Evolutionary conservation across 768 basidiomycete genomes (phyloP).

Genomic region (Phanerochaete carnosa): DNA sequence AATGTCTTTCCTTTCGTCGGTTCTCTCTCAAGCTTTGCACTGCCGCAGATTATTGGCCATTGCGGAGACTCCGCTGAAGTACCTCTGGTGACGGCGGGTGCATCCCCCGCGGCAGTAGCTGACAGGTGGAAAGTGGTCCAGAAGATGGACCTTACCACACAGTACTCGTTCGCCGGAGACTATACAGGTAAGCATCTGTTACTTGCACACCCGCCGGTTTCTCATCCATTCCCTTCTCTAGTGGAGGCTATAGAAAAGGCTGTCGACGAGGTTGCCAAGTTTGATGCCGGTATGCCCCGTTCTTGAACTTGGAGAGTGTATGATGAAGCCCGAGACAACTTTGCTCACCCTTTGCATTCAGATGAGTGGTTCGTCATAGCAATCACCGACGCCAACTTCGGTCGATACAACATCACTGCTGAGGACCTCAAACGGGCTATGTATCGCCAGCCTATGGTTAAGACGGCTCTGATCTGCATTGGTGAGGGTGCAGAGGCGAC

Average conservation of each 20-base stretch:
- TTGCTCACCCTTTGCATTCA: constrained; percentile 14
- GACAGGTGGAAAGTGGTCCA: constrained; percentile 66
- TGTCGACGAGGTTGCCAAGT: constrained; percentile 56
- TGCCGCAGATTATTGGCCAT: constrained; percentile 56
- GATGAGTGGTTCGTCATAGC: constrained; percentile 74
- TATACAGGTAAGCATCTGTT: constrained; percentile 44
- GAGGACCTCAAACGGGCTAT: constrained; percentile 56
- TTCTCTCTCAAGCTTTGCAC: neutral
- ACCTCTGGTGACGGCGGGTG: constrained; percentile 44
- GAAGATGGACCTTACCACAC: constrained; percentile 66
- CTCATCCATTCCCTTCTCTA: constrained; percentile 19
- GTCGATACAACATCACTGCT: constrained; percentile 55
- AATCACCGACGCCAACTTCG: constrained; percentile 71
- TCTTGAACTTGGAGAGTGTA: neutral
- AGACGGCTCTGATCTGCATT: constrained; percentile 65
- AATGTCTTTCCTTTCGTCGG: neutral
- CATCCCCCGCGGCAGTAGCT: constrained; percentile 48
- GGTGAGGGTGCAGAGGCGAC: constrained; percentile 64
- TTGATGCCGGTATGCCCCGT: constrained; percentile 48
- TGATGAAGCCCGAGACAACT: neutral
- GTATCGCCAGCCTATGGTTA: constrained; percentile 59
- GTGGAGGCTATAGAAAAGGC: constrained; percentile 67
- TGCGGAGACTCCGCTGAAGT: constrained; percentile 64
- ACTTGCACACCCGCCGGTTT: neutral
- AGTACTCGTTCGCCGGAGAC: constrained; percentile 69